Evolutionary conservation across 345 rosid species (phyloP), one percentile per base, ranked within the genome.

Genomic region (Trapa bicornis): DNA sequence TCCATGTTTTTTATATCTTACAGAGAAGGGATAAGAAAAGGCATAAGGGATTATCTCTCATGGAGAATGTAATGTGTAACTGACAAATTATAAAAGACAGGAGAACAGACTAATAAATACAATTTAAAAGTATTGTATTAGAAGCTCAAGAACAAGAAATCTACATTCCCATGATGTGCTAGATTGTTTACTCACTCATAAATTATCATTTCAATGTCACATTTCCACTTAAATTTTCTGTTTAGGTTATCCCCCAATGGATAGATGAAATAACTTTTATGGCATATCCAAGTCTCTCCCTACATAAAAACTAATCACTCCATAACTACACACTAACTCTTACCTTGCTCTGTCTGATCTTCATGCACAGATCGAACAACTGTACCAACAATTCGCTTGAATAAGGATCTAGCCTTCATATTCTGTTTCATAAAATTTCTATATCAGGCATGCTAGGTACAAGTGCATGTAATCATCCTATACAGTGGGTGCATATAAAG

Each of bases 331-430:
- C 65, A 73, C 41, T 35, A 64, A 68, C 5, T 69, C 73, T 68
- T 37, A 93, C 99, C 97, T 91, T 91, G 95, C 86, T 94, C 97
- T 79, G 87, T 92, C 77, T 89, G 91, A 77, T 92, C 96, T 73
- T 92, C 98, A 71, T 92, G 91, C 69, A 87, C 89, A 6, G 96
- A 85, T 54, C 96, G 86, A 42, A 92, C 96, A 68, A 92, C 91
- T 2, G 89, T 89, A 74, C 93, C 89, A 74, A 89, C 93, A 70
- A 92, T 84, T 74, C 96, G 81, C 77, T 82, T 85, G 61, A 89
- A 86, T 76, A 92, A 81, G 57, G 96, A 92, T 72, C 78, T 87
- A 65, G 85, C 84, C 74, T 86, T 91, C 68, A 84, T 76, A 37
- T 82, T 74, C 97, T 94, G 88, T 74, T 76, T 77, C 64, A 73